A percentile compares a stretch with the other conserved stretches of the same genome.
Conservation (phyloP, 257 asterid genomes). For the Solanum clarkiae region DNA sequence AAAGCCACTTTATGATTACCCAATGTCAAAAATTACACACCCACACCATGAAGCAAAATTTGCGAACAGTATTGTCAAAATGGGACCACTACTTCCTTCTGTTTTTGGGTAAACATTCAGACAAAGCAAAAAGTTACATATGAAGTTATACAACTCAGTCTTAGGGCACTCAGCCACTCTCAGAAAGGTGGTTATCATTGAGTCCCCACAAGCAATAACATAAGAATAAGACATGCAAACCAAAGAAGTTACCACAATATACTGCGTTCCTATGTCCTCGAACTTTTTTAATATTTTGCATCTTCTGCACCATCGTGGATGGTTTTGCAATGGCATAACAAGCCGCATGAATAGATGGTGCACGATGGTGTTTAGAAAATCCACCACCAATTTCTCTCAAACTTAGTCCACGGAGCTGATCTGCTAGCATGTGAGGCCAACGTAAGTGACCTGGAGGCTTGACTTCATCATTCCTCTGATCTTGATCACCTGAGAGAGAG, state of each 20-base stretch:
- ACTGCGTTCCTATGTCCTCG: constrained; percentile 95
- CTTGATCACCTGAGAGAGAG: constrained; percentile 45
- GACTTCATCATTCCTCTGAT: constrained; percentile 26
- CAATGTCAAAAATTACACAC: background rate
- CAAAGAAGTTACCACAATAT: constrained; percentile 59
- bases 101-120: background rate
- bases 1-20: background rate
- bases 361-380: constrained; percentile 85
- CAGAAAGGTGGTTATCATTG: background rate
- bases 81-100: background rate
- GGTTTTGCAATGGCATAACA: constrained; percentile 92
- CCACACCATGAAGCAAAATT: background rate
- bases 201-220: background rate
- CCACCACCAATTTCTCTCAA: constrained; percentile 97
- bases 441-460: constrained; percentile 61
- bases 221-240: background rate
- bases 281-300: constrained; percentile 63
- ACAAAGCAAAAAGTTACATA: background rate
- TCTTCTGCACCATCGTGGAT: constrained; percentile 87
- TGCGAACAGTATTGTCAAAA: background rate
- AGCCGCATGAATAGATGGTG: constrained; percentile 83
- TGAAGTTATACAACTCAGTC: background rate
- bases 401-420: constrained; percentile 81
- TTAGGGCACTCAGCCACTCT: background rate
- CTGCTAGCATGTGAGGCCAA: constrained; percentile 90